These are phyloP conservation scores for Talaromyces islandicus DNA, from an alignment of 2,329 filamentous ascomycete species.

Conservation along the genomic window DNA sequence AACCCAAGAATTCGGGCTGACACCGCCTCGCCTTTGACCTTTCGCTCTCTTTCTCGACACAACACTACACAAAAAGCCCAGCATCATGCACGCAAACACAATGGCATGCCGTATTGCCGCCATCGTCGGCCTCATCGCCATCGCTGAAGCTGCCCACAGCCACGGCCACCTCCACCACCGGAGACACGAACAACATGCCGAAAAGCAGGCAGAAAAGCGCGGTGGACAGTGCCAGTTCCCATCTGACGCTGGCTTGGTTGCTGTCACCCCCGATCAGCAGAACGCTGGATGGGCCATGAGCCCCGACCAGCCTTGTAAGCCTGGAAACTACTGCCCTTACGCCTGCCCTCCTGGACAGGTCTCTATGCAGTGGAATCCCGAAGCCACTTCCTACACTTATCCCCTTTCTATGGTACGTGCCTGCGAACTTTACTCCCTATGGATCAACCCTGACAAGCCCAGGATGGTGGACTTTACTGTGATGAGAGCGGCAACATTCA, in stretches of 20 bases:
- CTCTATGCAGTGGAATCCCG: conserved; percentile 71
- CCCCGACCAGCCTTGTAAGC: conserved; percentile 63
- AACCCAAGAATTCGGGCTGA: not conserved
- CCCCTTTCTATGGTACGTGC: conserved; percentile 62
- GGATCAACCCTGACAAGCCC: conserved; percentile 11
- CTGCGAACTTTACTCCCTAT: too few species aligned
- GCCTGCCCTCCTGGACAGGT: conserved; percentile 71
- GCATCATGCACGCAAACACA: conserved; percentile 29
- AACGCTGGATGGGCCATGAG: conserved; percentile 79
- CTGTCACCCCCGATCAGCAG: conserved; percentile 56
- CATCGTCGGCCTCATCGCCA: conserved; percentile 31
- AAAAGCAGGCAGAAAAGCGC: conserved; percentile 40
- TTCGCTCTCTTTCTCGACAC: not conserved
- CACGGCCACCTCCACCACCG: conserved; percentile 26
- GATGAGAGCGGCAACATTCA: conserved; percentile 58
- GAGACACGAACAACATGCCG: conserved; percentile 11
- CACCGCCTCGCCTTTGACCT: not conserved
- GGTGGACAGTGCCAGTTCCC: conserved; percentile 60
- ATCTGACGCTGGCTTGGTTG: conserved; percentile 58
- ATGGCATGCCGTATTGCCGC: conserved; percentile 26
- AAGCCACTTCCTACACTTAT: conserved; percentile 60
- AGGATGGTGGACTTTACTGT: conserved; percentile 72
- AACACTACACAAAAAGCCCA: not conserved
- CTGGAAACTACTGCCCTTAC: conserved; percentile 67
- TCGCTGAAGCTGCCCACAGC: conserved; percentile 29